These are phyloP conservation scores for Venturia aucupariae DNA, from an alignment of 2,329 filamentous ascomycete genomes.

Conservation along the genomic window DNA sequence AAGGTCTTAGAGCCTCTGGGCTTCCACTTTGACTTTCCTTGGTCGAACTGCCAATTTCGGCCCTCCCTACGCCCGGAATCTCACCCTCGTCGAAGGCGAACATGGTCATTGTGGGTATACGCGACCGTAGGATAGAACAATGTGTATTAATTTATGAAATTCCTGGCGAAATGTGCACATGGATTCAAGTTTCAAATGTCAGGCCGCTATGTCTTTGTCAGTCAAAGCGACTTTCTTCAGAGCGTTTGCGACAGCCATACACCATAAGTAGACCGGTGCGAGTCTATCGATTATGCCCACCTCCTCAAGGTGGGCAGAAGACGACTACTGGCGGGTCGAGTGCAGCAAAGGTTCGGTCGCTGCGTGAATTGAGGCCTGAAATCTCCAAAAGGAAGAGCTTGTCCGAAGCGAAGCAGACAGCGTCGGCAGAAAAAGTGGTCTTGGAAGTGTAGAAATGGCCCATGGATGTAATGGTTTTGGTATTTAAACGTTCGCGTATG, in stretches of 20 bases:
- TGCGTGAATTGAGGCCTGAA: background rate
- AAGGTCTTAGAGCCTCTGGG: background rate
- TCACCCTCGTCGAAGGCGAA: slow-evolving; percentile 8
- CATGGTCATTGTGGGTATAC: background rate
- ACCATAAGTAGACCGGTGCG: background rate
- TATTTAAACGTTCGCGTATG: background rate
- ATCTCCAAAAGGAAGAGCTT: slow-evolving; percentile 3
- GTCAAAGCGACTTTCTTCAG: background rate
- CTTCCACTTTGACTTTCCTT: background rate
- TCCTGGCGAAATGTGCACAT: background rate
- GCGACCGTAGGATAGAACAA: background rate
- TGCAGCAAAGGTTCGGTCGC: slow-evolving; percentile 1
- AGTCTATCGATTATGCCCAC: background rate
- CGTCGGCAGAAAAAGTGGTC: slow-evolving; percentile 4
- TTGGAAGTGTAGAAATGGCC: slow-evolving; percentile 3
- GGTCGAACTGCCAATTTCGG: background rate
- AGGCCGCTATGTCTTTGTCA: background rate
- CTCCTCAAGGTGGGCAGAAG: slow-evolving; percentile 9
- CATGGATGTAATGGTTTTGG: background rate
- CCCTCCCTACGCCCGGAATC: background rate
- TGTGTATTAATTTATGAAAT: background rate
- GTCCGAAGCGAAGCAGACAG: slow-evolving; percentile 2
- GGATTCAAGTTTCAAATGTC: background rate
- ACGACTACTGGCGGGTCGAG: slow-evolving; percentile 5
- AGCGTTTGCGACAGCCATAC: background rate